phyloP scores from a whole-genome alignment of 176 grass and related monocot genomes.

The Ananas comosus region DNA sequence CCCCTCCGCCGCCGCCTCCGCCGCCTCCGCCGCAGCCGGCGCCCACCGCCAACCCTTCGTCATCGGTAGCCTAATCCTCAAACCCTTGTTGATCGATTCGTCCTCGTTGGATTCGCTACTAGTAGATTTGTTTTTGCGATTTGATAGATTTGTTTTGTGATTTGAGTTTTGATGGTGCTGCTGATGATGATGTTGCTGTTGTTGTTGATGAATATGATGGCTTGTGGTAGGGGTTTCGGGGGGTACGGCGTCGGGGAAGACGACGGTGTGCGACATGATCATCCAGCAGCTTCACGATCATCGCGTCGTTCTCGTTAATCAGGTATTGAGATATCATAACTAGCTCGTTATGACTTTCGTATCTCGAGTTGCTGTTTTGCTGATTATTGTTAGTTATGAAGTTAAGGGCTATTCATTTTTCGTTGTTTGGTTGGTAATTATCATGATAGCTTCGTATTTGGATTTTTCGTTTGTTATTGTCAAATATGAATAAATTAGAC shows the following conservation, averaged over 20 bases:
- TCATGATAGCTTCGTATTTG: too few species aligned
- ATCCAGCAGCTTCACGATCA: conserved; percentile 99
- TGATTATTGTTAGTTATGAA: too few species aligned
- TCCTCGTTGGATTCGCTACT: too few species aligned
- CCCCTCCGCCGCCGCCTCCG: conserved; percentile 12
- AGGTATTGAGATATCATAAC: conserved; percentile 26
- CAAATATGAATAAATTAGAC: too few species aligned
- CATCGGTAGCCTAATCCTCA: conserved; percentile 44
- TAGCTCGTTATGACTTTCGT: background rate
- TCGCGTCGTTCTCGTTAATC: conserved; percentile 87
- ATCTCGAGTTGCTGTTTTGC: too few species aligned
- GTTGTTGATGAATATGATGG: background rate
- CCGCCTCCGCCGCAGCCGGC: conserved; percentile 11
- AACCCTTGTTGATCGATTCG: conserved; percentile 2
- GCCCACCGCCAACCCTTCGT: conserved; percentile 60
- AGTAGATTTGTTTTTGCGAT: too few species aligned
- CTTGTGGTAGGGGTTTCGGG: conserved; percentile 61
- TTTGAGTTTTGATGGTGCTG: background rate
- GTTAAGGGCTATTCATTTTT: too few species aligned
- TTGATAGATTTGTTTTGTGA: background rate
- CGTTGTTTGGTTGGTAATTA: too few species aligned
- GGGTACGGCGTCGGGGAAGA: conserved; percentile 96
- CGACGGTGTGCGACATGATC: conserved; percentile 99
- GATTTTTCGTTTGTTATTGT: too few species aligned
- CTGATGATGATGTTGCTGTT: conserved; percentile 1